Conservation (phyloP, 257 asterid species). For the Nicotiana otophora region DNA sequence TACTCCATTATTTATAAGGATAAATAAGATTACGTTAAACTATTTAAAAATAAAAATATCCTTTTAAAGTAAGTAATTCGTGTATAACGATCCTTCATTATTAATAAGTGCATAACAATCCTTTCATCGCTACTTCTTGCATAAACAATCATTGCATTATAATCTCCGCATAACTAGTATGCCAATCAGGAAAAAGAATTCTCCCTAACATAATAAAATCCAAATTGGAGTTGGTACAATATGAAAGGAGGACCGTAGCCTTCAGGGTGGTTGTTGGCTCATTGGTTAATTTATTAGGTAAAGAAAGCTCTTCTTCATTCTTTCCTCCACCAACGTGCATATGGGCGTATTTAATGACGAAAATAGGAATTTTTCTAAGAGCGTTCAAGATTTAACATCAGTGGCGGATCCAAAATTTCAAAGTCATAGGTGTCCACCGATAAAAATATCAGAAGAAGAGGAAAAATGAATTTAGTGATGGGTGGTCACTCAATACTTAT, state of each 20-base stretch:
- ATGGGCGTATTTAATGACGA: too few species aligned
- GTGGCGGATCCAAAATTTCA: too few species aligned
- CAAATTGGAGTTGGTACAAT: neutral
- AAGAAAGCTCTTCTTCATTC: neutral
- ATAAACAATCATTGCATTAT: neutral
- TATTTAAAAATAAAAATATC: neutral
- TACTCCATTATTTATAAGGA: neutral
- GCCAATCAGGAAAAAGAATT: neutral
- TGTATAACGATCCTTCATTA: neutral
- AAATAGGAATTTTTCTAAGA: too few species aligned
- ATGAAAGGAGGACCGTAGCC: neutral
- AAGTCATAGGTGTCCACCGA: fast-evolving
- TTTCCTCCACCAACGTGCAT: too few species aligned
- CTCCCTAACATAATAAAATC: neutral
- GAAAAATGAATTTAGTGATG: too few species aligned
- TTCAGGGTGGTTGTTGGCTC: neutral
- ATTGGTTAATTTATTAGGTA: neutral
- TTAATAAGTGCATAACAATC: neutral
- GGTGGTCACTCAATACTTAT: too few species aligned
- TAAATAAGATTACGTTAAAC: neutral
- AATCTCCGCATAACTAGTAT: neutral
- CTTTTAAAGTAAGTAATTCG: neutral
- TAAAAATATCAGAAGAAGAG: too few species aligned
- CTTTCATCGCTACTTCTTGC: neutral
- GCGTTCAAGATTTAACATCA: too few species aligned